phyloP scores from a whole-genome alignment of 2,329 filamentous ascomycete genomes.

The Cercospora citrullina region DNA sequence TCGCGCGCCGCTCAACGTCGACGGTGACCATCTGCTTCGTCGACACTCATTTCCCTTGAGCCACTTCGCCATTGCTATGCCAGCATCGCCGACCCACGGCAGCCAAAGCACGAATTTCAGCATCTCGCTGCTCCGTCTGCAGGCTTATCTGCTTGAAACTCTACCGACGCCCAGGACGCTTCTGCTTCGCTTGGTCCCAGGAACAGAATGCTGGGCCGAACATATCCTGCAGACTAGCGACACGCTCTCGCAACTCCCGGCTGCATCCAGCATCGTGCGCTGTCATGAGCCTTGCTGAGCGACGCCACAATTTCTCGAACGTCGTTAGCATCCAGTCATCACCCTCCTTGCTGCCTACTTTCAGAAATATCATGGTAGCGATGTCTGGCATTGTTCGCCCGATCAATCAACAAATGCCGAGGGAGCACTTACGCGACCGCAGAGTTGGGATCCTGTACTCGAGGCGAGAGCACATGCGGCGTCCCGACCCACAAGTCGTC shows the following conservation, averaged over 20 bases:
- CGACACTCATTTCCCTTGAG: background rate
- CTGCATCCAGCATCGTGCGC: background rate
- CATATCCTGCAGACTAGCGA: conserved; percentile 3
- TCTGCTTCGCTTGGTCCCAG: background rate
- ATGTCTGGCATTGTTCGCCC: background rate
- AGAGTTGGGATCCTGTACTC: background rate
- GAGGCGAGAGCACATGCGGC: background rate
- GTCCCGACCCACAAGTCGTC: background rate
- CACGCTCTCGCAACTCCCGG: background rate
- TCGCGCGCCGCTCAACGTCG: background rate
- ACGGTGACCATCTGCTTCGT: background rate
- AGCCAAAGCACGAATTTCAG: background rate
- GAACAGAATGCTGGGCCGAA: conserved; percentile 5
- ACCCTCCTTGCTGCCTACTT: background rate
- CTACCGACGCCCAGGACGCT: background rate
- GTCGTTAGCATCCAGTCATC: background rate
- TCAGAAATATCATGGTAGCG: background rate
- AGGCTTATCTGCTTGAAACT: background rate
- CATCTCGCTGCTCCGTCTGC: background rate
- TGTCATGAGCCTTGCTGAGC: background rate
- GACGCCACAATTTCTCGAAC: background rate
- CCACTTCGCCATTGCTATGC: background rate
- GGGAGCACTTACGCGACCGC: background rate
- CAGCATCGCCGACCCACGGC: background rate
- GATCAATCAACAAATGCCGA: background rate